Base-by-base conservation (phyloP, 2,329 filamentous ascomycete species). In the Nemania serpens region DNA sequence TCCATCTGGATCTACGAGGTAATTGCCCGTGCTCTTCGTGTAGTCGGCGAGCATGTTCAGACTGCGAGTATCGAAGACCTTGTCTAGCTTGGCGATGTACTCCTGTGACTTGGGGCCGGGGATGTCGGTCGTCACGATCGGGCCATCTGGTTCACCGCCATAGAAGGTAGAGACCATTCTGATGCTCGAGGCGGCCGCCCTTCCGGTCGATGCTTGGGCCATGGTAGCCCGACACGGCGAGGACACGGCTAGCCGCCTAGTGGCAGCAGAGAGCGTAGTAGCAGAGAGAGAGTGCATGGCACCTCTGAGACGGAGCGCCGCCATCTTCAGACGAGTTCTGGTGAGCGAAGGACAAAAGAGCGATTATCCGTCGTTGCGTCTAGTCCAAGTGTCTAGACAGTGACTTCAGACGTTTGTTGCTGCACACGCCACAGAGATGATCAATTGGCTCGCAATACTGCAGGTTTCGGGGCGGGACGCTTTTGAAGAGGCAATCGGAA, bases 41-140 rank as follows among this genome's bases (percentile, higher is more conserved):
- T 91, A 94, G 76, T 93, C 89, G 62, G 84, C 84, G 70, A 93
- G 81, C 87, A 93, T 90, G 81, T 95, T 96, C 79, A 94, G 78
- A 77, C 89, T 92, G 63, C 92, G 84, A 5, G 91, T 94, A 75
- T 96, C 92, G 72, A 95, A 96, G 61, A 96, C 90, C 72, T 88
- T 81, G 77, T 90, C 81, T 64, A 96, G 84, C 74, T 91, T 85
- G 64, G 86, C 80, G 65, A 90, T 87, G 52, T 85, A 83, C 69
- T 86, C 83, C 79, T 87, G 83, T 75, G 88, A 87, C 79, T 88
- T 84, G 39, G 91, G 91, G 0, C 92, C 92, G 0, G 92, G 92
- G 59, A 96, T 90, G 47, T 78, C 76, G 22, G 82, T 84, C 78
- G 83, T 84, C 70, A 87, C 73, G 3, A 78, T 71, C 29, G 84